Conservation (phyloP, 768 basidiomycete species). For the Naganishia vishniacii region DNA sequence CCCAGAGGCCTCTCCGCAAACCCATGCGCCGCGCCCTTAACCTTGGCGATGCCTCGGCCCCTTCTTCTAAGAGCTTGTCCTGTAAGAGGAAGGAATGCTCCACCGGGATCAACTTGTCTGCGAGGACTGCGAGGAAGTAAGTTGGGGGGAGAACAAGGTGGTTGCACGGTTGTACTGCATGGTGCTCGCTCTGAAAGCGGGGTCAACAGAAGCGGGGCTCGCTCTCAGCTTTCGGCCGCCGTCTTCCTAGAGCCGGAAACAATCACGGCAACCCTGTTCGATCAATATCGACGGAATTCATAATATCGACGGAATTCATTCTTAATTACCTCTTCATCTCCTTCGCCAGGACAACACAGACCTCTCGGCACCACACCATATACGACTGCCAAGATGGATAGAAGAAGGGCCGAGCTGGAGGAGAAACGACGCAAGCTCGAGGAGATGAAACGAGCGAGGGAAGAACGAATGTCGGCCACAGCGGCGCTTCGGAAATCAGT, state of each 20-base stretch:
- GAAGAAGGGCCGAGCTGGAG: conserved; percentile 77
- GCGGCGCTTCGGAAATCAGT: conserved; percentile 34
- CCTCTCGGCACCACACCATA: background rate
- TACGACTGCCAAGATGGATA: conserved; percentile 30
- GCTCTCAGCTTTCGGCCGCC: no score
- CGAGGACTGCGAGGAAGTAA: conserved; percentile 11
- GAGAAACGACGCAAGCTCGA: conserved; percentile 82
- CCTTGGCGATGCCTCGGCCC: conserved; percentile 19
- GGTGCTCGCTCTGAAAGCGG: background rate
- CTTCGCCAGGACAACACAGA: background rate
- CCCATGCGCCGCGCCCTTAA: conserved; percentile 2
- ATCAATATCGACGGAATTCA: no score
- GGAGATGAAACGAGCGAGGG: conserved; percentile 71
- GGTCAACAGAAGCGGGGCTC: no score
- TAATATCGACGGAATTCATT: no score
- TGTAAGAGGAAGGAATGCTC: conserved; percentile 14
- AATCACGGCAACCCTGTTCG: no score
- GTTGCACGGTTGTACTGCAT: background rate
- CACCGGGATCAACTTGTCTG: conserved; percentile 19
- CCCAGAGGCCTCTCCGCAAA: background rate
- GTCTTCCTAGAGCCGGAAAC: no score
- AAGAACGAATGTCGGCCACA: conserved; percentile 52
- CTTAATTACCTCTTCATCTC: no score
- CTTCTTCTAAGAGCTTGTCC: conserved; percentile 14
- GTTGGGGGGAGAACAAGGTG: conserved; percentile 16